Evolutionary conservation across 176 grass and related monocot genomes (phyloP), one percentile per base, ranked within the genome.

Genomic region (Musa acuminata): DNA sequence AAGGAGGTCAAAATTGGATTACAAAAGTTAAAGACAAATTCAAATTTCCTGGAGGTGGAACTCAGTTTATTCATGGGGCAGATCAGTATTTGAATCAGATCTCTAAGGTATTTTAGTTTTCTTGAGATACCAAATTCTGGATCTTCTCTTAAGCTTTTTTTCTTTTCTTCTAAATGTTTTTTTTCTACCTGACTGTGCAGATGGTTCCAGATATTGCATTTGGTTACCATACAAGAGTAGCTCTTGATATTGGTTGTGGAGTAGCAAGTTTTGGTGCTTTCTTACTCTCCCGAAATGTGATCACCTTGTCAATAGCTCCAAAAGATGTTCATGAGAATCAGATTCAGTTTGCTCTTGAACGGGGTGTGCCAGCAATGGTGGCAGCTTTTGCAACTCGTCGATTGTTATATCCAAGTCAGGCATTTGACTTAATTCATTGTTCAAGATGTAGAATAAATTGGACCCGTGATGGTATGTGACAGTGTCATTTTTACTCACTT

Each of bases 1-100:
- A 93, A 91, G 95, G 95, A 89, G 95, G 95, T 8, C 95, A 98
- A 64, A 98, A 93, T 80, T 98, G 90, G 95, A 98, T 98, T 75
- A 87, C 84, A 23, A 92, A 80, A 75, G 88, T 77, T 73, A 91
- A 93, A 60, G 84, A 98, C 64, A 93, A 93, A 75, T 98, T 98
- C 63, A 84, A 35, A 83, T 98, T 98, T 87, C 95, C 90, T 82
- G 90, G 90, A 58, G 95, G 95, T 16, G 95, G 90, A 71, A 93
- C 90, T 71, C 90, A 93, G 60, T 98, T 98, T 78, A 91, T 93
- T 79, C 90, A 93, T 80, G 95, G 90, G 78, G 86, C 90, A 83
- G 59, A 91, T 87, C 79, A 93, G 58, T 98, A 98, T 74, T 73
- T 93, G 64, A 75, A 93, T 79, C 86, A 98, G 69, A 98, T 93